These are phyloP conservation scores for Rosellinia necatrix DNA, from an alignment of 2,329 filamentous ascomycete genomes.

Conservation along the genomic window DNA sequence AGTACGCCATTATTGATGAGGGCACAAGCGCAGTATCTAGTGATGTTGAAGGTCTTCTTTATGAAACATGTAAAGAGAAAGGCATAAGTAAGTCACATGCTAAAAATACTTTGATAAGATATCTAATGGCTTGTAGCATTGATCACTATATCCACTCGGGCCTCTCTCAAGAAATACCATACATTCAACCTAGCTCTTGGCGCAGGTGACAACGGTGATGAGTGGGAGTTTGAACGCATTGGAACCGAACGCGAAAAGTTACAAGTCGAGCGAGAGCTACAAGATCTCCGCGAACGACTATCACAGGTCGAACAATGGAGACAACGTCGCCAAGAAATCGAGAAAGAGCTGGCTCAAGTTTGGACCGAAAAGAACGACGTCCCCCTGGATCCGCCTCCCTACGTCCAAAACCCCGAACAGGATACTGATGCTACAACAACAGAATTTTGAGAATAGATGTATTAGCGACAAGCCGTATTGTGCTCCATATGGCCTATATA, in stretches of 20 bases:
- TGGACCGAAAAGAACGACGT: conserved; percentile 60
- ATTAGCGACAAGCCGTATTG: not conserved
- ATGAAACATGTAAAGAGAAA: conserved; percentile 89
- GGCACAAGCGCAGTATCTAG: conserved; percentile 92
- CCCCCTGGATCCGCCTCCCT: conserved; percentile 53
- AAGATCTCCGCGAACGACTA: conserved; percentile 79
- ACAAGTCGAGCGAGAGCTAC: conserved; percentile 87
- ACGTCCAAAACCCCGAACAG: conserved; percentile 35
- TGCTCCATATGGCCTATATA: conserved; percentile 13
- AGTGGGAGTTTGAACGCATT: conserved; percentile 92
- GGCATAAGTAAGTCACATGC: conserved; percentile 75
- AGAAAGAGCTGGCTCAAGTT: conserved; percentile 72
- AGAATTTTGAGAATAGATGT: not conserved
- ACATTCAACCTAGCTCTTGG: conserved; percentile 88
- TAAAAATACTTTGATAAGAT: not conserved
- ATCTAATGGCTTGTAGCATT: conserved; percentile 61
- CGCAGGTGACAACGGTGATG: conserved; percentile 76
- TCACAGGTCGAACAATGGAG: conserved; percentile 86
- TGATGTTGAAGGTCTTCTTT: conserved; percentile 91
- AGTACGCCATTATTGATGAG: conserved; percentile 94
- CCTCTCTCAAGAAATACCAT: conserved; percentile 94
- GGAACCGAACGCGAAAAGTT: conserved; percentile 93
- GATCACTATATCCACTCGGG: conserved; percentile 93
- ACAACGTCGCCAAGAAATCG: conserved; percentile 76
- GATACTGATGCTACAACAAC: not conserved